Conservation (phyloP, 2,329 filamentous ascomycete genomes). For the Epichloe aotearoae region DNA sequence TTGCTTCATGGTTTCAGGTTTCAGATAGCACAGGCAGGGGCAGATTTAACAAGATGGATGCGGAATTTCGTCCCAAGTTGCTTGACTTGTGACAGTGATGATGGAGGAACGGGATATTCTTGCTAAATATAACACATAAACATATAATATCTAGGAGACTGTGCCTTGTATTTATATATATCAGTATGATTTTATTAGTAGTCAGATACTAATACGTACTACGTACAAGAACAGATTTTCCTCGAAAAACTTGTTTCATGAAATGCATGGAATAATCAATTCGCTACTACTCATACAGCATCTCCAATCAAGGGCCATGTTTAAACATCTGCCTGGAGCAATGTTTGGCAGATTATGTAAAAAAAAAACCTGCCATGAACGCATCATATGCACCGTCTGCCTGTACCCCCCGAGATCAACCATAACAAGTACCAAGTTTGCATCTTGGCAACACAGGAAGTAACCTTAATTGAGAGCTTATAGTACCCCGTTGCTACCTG, state of each 20-base stretch:
- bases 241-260: background rate
- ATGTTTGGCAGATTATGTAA: background rate
- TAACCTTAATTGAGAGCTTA: conserved; percentile 1
- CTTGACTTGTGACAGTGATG: no score
- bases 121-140: no score
- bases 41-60: no score
- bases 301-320: background rate
- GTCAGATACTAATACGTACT: no score
- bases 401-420: background rate
- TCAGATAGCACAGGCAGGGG: no score
- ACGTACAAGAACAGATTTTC: no score
- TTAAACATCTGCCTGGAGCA: background rate
- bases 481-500: background rate
- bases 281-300: no score
- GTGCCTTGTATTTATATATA: no score
- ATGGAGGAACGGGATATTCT: no score
- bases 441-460: background rate
- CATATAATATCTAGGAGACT: no score
- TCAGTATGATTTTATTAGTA: no score
- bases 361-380: background rate
- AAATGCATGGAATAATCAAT: background rate
- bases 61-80: no score
- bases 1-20: background rate
- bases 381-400: background rate
- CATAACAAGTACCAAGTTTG: background rate